phyloP scores from a whole-genome alignment of 768 basidiomycete species.

The Boletus reticulatus region DNA sequence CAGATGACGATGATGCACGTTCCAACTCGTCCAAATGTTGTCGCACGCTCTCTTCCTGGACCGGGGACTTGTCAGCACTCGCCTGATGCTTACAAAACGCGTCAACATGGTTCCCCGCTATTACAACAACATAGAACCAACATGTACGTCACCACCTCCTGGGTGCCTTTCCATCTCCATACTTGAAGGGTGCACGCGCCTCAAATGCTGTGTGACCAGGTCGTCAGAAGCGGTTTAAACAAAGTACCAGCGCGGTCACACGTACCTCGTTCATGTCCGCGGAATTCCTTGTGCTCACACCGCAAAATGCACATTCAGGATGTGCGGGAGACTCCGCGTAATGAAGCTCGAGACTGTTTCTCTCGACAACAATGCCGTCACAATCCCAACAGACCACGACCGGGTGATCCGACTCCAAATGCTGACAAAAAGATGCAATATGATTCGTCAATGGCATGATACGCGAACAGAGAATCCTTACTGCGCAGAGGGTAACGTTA shows the following conservation, averaged over 20 bases:
- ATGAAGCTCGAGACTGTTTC: conserved; percentile 16
- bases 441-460: neutral
- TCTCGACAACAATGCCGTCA: conserved; percentile 24
- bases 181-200: conserved; percentile 5
- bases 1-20: neutral
- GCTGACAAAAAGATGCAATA: conserved; percentile 10
- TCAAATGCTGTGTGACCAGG: conserved; percentile 18
- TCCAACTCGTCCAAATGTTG: neutral
- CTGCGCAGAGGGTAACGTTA: conserved; percentile 17
- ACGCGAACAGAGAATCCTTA: conserved; percentile 5
- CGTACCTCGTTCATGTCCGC: conserved; percentile 23
- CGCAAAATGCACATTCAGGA: conserved; percentile 20
- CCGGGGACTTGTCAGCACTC: neutral
- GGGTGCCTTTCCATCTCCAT: conserved; percentile 1
- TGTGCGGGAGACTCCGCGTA: conserved; percentile 23
- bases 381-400: conserved; percentile 32
- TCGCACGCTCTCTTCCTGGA: neutral
- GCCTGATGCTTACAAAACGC: neutral
- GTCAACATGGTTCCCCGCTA: conserved; percentile 2
- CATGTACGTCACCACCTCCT: neutral
- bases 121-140: neutral
- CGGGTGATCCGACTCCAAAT: conserved; percentile 21
- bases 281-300: conserved; percentile 11
- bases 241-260: neutral
- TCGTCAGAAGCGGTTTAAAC: conserved; percentile 7